Evolutionary conservation across 2,329 filamentous ascomycete genomes (phyloP), one percentile per base, ranked within the genome.

Genomic region (Sporothrix euskadiensis): DNA sequence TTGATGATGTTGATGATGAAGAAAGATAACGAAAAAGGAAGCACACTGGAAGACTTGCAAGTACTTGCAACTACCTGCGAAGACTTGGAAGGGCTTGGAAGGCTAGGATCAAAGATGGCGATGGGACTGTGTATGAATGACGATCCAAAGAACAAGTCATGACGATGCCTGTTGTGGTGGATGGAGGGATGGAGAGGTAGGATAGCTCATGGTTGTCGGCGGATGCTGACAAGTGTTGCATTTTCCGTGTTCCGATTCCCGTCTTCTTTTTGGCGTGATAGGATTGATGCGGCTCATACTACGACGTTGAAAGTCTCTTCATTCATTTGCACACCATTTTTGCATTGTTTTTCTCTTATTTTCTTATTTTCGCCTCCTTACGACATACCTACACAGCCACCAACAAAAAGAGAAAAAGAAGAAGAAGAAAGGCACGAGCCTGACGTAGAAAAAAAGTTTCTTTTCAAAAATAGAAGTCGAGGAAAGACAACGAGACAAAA

Each of bases 341-440:
- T 22, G 30, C 26, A 22, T 54, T n/a, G 9, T 32, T 30, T 47
- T 44, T 35, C 10, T 41, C 61, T 22, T 9, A 5, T 26, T 49
- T 47, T 41, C 61, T 22, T 9, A 5, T 26, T 49, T 47, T 49
- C 32, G 63, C 63, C 63, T 68, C 63, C 41, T 49, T 68, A 32
- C 41, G 41, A 44, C 41, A 44, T 44, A 44, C 41, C 7, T 44
- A 49, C 65, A 68, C 44, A 68, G 44, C 65, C 65, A 68, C 44
- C 6, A 32, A 30, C 35, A 35, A 35, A 35, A 35, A 4, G 35
- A 35, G 8, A 35, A 35, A 8, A 35, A 22, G 22, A 54, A 14
- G 22, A n/a, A 54, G n/a, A 56, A 22, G n/a, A 56, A 56, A 52
- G 35, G 26, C 26, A 49, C 61, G 4, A 59, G 22, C 12, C 39